phyloP scores from a whole-genome alignment of 306 rosid species.

The Cicer cuneatum region DNA sequence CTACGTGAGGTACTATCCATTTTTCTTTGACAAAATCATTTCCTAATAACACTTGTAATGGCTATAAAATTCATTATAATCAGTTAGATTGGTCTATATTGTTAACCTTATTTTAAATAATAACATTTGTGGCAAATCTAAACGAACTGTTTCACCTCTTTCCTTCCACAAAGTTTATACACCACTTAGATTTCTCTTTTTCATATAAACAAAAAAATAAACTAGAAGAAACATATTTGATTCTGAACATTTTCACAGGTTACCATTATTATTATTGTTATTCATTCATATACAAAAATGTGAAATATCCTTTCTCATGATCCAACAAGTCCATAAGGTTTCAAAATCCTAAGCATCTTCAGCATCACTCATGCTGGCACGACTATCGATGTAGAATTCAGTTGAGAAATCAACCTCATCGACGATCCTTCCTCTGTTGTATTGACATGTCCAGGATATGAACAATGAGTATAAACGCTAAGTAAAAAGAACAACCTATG shows the following conservation, averaged over 20 bases:
- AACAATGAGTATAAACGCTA: conserved; percentile 34
- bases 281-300: conserved; percentile 38
- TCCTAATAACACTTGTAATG: too few species aligned
- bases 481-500: background rate
- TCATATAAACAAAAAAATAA: conserved; percentile 11
- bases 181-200: conserved; percentile 11
- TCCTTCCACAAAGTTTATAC: conserved; percentile 21
- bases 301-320: conserved; percentile 28
- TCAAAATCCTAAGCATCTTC: conserved; percentile 66
- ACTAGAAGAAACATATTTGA: background rate
- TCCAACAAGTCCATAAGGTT: conserved; percentile 25
- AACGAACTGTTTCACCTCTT: conserved; percentile 27
- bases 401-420: conserved; percentile 69
- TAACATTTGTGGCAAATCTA: conserved; percentile 11
- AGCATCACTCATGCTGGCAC: conserved; percentile 62
- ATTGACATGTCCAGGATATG: conserved; percentile 23
- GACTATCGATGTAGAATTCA: conserved; percentile 67
- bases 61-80: too few species aligned
- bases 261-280: conserved; percentile 27
- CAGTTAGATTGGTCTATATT: too few species aligned
- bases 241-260: conserved; percentile 24
- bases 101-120: background rate
- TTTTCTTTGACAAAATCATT: too few species aligned
- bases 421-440: conserved; percentile 73
- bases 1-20: too few species aligned